Base-by-base conservation (phyloP, 2,329 filamentous ascomycete genomes). In the Claviceps spartinae region DNA sequence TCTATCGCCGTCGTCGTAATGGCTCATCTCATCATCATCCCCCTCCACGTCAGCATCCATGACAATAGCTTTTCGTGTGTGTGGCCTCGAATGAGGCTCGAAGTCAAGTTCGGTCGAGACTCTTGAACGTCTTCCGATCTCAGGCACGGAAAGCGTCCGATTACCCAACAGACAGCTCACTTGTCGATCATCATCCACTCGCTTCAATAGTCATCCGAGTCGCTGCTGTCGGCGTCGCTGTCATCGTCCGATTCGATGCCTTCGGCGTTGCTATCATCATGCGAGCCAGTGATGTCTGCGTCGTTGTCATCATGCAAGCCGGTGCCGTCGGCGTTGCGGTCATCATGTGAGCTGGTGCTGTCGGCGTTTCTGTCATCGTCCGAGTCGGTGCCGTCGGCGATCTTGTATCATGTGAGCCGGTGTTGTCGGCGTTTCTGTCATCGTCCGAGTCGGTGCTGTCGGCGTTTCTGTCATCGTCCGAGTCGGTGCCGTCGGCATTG, bases 161-260 rank as follows among this genome's bases (percentile, higher is more conserved):
- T 13, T 44, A 42, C 16, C 30, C 43, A 20, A 18, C 13, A 5
- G 34, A 11, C 20, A 45, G 18, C 16, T 56, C 53, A 14, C 57
- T 70, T 66, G 40, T 70, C 67, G 5, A 22, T 22, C 22, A 22
- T 22, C 22, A 71, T 70, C 0, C 66, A 66, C 0, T 69, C 67
- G 45, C 67, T 68, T 41, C 71, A 69, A 14, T 71, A 70, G 44
- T 65, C 61, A 30, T 68, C 58, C 2, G 56, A 53, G 0, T 61
- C 58, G 0, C 54, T 52, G 0, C 57, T 54, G 0, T 53, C 53
- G 4, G 57, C 56, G n/a, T 6, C n/a, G 3, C 56, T 44, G 13
- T 50, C 50, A 2, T 26, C 26, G 2, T 26, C 2, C 26, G 26
- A 26, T 7, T 26, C 7, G 26, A 7, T 8, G 1, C 2, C 7